Conservation (phyloP, 1,139 yeast species). For the Pichia cactophila region DNA sequence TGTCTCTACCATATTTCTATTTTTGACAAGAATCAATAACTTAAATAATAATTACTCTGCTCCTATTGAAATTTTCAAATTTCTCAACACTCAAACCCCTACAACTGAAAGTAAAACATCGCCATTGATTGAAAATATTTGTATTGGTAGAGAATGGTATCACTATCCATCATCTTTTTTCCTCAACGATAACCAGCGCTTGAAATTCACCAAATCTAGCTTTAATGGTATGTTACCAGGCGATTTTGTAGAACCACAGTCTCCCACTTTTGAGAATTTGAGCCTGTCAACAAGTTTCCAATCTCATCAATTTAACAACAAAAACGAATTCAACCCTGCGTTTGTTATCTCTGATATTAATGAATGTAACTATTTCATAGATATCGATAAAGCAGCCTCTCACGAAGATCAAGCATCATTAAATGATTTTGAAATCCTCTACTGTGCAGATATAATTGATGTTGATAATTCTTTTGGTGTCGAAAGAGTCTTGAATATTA, state of each 20-base stretch:
- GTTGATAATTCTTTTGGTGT: conserved; percentile 41
- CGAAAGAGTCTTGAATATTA: conserved; percentile 18
- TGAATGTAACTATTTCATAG: conserved; percentile 54
- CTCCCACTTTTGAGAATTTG: conserved; percentile 17
- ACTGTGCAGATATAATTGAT: conserved; percentile 40
- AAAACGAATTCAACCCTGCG: conserved; percentile 50
- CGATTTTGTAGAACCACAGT: conserved; percentile 51
- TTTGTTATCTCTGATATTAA: conserved; percentile 36
- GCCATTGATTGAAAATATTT: conserved; percentile 42
- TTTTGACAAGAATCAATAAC: conserved; percentile 34
- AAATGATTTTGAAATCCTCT: conserved; percentile 36
- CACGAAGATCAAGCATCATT: conserved; percentile 30
- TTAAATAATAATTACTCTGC: conserved; percentile 53
- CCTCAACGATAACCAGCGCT: conserved; percentile 46
- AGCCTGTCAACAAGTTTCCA: conserved; percentile 32
- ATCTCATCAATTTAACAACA: conserved; percentile 68
- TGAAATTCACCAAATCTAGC: conserved; percentile 65
- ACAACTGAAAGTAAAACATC: conserved; percentile 8
- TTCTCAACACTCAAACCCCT: conserved; percentile 18
- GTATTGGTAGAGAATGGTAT: conserved; percentile 93
- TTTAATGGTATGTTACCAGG: conserved; percentile 88
- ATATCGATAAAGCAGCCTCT: conserved; percentile 37
- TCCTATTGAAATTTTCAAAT: conserved; percentile 42
- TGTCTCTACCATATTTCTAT: conserved; percentile 1
- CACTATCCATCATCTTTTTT: conserved; percentile 86